phyloP scores from a whole-genome alignment of 2,329 filamentous ascomycete species.

The Xylaria hypoxylon region DNA sequence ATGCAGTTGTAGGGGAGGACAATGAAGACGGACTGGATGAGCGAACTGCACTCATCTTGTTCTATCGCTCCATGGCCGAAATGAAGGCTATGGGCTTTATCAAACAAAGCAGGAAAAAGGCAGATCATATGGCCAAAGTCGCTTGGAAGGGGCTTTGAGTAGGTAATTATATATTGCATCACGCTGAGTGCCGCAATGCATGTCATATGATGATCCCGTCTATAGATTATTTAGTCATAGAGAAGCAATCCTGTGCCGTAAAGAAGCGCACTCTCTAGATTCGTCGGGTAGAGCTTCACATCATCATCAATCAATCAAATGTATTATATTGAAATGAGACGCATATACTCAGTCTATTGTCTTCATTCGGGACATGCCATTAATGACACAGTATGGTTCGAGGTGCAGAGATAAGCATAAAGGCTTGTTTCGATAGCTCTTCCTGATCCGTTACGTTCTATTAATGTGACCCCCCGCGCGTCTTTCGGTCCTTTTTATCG shows the following conservation, averaged over 20 bases:
- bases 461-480: constrained; percentile 17
- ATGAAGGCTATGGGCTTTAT: constrained; percentile 87
- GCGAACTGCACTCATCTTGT: constrained; percentile 74
- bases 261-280: constrained; percentile 23
- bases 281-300: background rate
- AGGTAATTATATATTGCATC: constrained; percentile 18
- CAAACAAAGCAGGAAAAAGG: constrained; percentile 89
- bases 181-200: constrained; percentile 27
- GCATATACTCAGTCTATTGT: constrained; percentile 4
- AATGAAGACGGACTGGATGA: constrained; percentile 61
- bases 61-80: constrained; percentile 88
- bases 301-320: constrained; percentile 9
- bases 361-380: constrained; percentile 4
- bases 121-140: constrained; percentile 89
- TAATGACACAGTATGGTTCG: constrained; percentile 25
- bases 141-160: constrained; percentile 73
- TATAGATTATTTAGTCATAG: constrained; percentile 8
- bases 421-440: constrained; percentile 18
- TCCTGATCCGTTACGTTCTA: constrained; percentile 33
- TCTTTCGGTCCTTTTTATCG: constrained; percentile 35
- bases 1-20: constrained; percentile 66
- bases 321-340: background rate
- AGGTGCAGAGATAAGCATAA: constrained; percentile 18
- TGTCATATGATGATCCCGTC: constrained; percentile 30
- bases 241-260: constrained; percentile 30